Conservation (phyloP, 768 basidiomycete species). For the Psilocybe subaeruginosa region DNA sequence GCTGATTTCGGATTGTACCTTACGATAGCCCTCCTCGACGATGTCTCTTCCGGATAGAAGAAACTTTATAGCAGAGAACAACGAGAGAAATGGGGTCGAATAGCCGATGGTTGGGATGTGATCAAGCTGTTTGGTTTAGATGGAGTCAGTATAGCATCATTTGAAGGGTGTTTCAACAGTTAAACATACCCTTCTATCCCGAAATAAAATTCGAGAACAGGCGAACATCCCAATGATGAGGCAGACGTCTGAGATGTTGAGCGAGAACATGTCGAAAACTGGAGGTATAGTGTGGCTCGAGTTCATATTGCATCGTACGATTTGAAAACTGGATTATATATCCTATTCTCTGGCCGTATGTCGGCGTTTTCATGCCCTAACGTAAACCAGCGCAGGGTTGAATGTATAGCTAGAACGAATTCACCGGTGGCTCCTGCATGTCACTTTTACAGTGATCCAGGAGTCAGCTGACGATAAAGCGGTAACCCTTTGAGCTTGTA, state of each 20-base stretch:
- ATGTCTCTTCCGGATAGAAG: slow-evolving; percentile 15
- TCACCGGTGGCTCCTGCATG: too few relatives aligned
- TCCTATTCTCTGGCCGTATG: too few relatives aligned
- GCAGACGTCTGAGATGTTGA: not conserved
- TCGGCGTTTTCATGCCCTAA: too few relatives aligned
- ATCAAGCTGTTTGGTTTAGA: slow-evolving; percentile 11
- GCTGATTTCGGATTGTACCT: slow-evolving; percentile 10
- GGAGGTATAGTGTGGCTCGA: too few relatives aligned
- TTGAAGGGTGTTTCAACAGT: not conserved
- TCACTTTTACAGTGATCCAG: too few relatives aligned
- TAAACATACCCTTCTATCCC: slow-evolving; percentile 5
- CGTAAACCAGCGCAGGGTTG: too few relatives aligned
- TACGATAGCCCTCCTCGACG: slow-evolving; percentile 24
- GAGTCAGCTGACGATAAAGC: too few relatives aligned
- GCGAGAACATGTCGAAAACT: not conserved
- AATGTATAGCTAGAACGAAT: too few relatives aligned
- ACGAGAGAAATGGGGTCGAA: slow-evolving; percentile 17
- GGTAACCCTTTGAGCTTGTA: too few relatives aligned
- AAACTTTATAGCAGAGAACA: slow-evolving; percentile 18
- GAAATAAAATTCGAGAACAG: slow-evolving; percentile 1
- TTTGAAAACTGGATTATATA: too few relatives aligned
- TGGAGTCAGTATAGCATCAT: not conserved
- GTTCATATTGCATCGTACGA: too few relatives aligned
- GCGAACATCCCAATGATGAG: not conserved
- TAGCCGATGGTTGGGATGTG: slow-evolving; percentile 22